Base-by-base conservation (phyloP, 1,139 yeast species). In the Arxiozyma bovina region DNA sequence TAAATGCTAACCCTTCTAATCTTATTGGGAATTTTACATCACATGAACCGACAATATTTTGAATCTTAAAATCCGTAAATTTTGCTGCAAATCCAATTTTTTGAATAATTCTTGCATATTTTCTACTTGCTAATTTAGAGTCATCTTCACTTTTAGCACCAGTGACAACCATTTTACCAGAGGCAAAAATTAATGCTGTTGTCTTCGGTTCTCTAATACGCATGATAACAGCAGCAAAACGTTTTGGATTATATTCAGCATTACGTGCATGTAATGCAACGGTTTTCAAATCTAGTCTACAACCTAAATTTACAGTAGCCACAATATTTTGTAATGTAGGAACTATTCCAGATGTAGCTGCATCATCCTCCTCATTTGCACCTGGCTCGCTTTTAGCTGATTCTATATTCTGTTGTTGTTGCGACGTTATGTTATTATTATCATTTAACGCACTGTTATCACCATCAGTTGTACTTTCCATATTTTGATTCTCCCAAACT, bases 151-250 rank as follows among this genome's bases (percentile, higher is more conserved):
- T 87, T 71, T 93, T 93, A 38, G 99, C 99, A 80, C 99, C 99
- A 42, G 99, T 93, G 30, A 93, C 99, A 63, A 93, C 99, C 99
- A 93, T 93, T 72, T 93, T 93, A 67, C 99, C 99, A 6, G 97
- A 89, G 1, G 99, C 99, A 73, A 93, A 94, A 63, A 93, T 94
- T 67, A 93, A 79, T 0, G 99, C 99, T 1, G 99, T 93, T 0
- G 99, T 94, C 71, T 93, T 93, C 25, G 99, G 99, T 70, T 93
- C 99, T 73, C 99, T 82, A 64, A 93, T 93, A 79, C 99, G 88
- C 99, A 93, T 94, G 64, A 93, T 93, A 53, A 93, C 99, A 55
- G 99, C 99, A 18, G 99, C 99, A 76, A 93, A 93, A 77, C 99
- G 96, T 74, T 79, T 85, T 53, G 99, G 99, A 67, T 93, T 93